A percentile compares a stretch with the other conserved stretches of the same genome.
Evolutionary conservation across 2,329 filamentous ascomycete genomes (phyloP).

Genomic region (Neurospora sp.): DNA sequence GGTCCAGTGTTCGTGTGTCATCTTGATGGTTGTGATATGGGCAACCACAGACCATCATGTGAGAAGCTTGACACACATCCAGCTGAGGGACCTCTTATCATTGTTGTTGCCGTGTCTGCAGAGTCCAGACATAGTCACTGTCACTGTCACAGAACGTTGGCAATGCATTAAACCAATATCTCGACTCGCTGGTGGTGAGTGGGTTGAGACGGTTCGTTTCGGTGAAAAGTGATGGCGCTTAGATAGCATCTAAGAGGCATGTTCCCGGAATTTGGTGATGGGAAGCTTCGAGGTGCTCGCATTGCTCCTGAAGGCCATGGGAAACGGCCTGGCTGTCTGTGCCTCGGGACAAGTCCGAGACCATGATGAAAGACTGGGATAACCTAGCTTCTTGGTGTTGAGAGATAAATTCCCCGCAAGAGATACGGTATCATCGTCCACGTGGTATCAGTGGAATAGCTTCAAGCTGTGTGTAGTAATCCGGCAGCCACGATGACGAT

Average conservation of each 20-base stretch:
- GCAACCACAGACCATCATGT: neutral
- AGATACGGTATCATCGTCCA: neutral
- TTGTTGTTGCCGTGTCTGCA: neutral
- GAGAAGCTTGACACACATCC: neutral
- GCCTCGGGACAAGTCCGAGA: neutral
- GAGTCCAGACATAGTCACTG: constrained; percentile 8
- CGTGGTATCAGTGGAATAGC: neutral
- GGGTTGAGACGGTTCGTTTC: neutral
- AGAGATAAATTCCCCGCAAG: neutral
- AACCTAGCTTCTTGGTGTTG: neutral
- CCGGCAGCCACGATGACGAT: neutral
- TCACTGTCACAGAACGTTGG: constrained; percentile 12
- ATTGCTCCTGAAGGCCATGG: neutral
- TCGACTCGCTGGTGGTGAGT: neutral
- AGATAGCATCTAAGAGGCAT: neutral
- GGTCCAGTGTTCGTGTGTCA: neutral
- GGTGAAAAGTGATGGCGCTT: neutral
- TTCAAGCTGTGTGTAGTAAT: neutral
- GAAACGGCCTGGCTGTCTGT: neutral
- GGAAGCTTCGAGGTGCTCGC: neutral
- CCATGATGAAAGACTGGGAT: neutral
- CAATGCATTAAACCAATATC: constrained; percentile 8
- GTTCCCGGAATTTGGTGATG: neutral
- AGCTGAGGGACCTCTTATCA: neutral
- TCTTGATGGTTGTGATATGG: neutral